These are phyloP conservation scores for Diutina mesorugosa DNA, from an alignment of 1,139 yeast species.

Conservation along the genomic window DNA sequence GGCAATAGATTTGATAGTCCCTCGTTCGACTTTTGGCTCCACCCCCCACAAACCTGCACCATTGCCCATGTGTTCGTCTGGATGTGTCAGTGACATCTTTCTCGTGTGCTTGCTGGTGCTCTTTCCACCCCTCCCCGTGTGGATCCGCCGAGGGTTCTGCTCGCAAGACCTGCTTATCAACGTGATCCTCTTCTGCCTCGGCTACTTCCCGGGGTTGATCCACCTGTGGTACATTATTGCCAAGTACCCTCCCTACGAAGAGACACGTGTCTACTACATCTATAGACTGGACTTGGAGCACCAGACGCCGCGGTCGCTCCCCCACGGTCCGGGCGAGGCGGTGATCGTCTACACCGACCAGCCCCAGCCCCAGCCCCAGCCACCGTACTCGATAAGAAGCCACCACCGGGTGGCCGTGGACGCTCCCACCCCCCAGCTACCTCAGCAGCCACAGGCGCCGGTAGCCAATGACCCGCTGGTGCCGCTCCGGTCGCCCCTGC, in stretches of 20 bases:
- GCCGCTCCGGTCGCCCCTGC: neutral
- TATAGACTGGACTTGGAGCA: constrained; percentile 3
- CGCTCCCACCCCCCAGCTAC: neutral
- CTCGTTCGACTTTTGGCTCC: neutral
- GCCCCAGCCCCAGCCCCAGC: neutral
- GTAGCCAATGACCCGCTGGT: neutral
- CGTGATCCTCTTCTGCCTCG: constrained; percentile 42
- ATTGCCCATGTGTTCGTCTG: neutral
- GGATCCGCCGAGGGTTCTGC: constrained; percentile 55
- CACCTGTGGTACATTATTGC: constrained; percentile 57
- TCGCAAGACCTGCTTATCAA: constrained; percentile 50
- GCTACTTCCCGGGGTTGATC: constrained; percentile 58
- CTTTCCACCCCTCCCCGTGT: constrained; percentile 63
- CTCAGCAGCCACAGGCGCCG: neutral
- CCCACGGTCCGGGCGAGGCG: neutral
- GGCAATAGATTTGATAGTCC: neutral
- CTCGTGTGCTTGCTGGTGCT: constrained; percentile 48
- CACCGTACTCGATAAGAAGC: neutral
- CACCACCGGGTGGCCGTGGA: neutral
- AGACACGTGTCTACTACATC: constrained; percentile 6
- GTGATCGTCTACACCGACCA: neutral
- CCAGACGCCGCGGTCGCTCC: neutral
- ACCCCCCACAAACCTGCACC: too few relatives aligned
- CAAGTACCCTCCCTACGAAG: constrained; percentile 19
- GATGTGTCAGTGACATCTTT: constrained; percentile 24